Evolutionary conservation across 345 rosid genomes (phyloP), one percentile per base, ranked within the genome.

Genomic region (Ailanthus altissimus): DNA sequence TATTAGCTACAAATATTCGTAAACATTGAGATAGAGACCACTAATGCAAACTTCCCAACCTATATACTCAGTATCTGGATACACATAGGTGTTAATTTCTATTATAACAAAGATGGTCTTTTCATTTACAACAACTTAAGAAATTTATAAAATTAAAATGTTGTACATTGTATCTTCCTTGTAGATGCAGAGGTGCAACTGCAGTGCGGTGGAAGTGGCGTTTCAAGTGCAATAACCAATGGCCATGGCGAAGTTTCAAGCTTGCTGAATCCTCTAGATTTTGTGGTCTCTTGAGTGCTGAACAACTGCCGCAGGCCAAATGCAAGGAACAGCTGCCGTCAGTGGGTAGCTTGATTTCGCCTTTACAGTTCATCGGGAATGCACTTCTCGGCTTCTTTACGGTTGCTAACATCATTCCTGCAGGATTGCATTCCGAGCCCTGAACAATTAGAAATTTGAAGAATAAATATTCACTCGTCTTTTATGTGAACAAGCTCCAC

Each of bases 151-250:
- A 32, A 32, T 32, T 3, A 64, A 6, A 40, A 65, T 9, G 28
- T 5, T 15, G 10, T 47, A 14, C 15, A 32, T 32, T 32, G 38
- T 25, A 2, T 18, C 40, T 32, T 62, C 50, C 0, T 32, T 68
- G 61, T 67, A 89, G 90, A 89, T 82, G 92, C 95, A 0, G 7
- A 43, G 42, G 90, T 91, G 80, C 85, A 89, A 42, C 82, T 89
- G 78, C 83, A 77, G 21, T 84, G 90, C 49, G 87, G 88, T 69
- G 88, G 82, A 72, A 85, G 79, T 26, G 86, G 82, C 25, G 82
- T 88, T 3, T 79, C 90, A 10, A 82, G 62, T 14, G 14, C 90
- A 57, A 85, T 83, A 13, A 91, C 92, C 0, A 87, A 81, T 50
- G 75, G 36, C 21, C 73, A 72, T 0, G 92, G 96, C 58, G 0